Base-by-base conservation (phyloP, 108 stramenopile species). In the Cyclotella choctawhatcheeana region DNA sequence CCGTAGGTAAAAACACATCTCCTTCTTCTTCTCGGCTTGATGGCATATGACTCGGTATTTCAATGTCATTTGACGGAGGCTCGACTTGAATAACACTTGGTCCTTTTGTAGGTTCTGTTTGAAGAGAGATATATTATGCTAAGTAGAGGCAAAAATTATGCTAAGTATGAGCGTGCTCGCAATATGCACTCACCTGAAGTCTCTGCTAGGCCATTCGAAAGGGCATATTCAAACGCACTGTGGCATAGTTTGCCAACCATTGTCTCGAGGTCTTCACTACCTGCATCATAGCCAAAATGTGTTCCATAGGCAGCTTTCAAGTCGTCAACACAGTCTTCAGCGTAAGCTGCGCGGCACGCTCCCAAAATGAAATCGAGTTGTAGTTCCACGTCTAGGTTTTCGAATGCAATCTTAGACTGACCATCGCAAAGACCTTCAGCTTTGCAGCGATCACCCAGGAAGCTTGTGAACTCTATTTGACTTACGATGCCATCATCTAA, bases 231-330 rank as follows among this genome's bases (percentile, higher is more conserved):
- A 58, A 53, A 69, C 10, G 55, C 50, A 18, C 31, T 44, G 14
- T 53, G 5, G 30, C 67, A 69, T 35, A 69, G 5, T 0, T 27
- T 25, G 10, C n/a, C 5, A 5, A 69, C 37, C 12, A 44, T 34
- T 10, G 21, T 1, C 13, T 56, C 67, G 1, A 69, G 24, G 30
- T 44, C 32, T 4, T 43, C 55, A 24, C 6, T 13, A 12, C 29
- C 27, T n/a, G 34, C 67, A 44, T 69, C 43, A 30, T 56, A 69
- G 8, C 67, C 67, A 69, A 69, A 69, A 14, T 69, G 54, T 44
- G 0, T 53, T 18, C 55, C 67, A 17, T 14, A 69, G 2, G 25
- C 24, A 21, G 5, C n/a, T 3, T 53, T 8, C 14, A 52, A 48
- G 5, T 69, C 67, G 31, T 69, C 55, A 58, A 44, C 58, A 22